Percentiles rank a stretch among this genome's conserved stretches.
phyloP scores from a whole-genome alignment of 441 rosid genomes.

The Metrosideros polymorpha region DNA sequence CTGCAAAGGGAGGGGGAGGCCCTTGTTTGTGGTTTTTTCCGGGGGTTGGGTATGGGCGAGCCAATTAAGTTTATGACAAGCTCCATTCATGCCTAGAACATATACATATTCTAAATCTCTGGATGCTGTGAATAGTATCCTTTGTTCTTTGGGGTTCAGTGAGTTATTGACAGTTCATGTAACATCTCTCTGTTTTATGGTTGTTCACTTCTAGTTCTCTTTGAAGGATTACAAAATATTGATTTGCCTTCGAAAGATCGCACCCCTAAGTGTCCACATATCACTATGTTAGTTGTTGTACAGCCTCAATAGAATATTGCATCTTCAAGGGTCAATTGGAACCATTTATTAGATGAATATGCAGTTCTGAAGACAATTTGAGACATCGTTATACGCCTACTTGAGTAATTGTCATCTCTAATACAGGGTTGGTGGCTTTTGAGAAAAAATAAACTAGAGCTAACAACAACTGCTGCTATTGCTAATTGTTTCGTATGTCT shows the following conservation, averaged over 20 bases:
- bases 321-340: neutral
- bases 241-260: neutral
- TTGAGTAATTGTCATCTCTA: neutral
- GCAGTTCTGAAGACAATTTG: neutral
- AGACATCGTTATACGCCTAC: neutral
- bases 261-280: neutral
- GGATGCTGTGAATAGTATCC: neutral
- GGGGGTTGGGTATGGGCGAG: too few species aligned
- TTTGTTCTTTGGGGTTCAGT: neutral
- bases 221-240: neutral
- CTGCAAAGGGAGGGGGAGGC: too few species aligned
- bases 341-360: neutral
- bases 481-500: conserved; percentile 62
- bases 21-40: too few species aligned
- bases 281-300: neutral
- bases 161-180: neutral
- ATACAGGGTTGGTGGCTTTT: conserved; percentile 94
- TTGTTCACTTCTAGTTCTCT: neutral
- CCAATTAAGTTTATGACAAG: neutral
- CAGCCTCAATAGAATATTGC: neutral
- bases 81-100: neutral
- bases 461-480: conserved; percentile 44
- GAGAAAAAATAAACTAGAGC: conserved; percentile 60
- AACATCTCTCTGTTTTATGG: neutral
- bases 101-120: neutral